Conservation (phyloP, 495 filamentous ascomycete genomes). For the Penicillium herquei region DNA sequence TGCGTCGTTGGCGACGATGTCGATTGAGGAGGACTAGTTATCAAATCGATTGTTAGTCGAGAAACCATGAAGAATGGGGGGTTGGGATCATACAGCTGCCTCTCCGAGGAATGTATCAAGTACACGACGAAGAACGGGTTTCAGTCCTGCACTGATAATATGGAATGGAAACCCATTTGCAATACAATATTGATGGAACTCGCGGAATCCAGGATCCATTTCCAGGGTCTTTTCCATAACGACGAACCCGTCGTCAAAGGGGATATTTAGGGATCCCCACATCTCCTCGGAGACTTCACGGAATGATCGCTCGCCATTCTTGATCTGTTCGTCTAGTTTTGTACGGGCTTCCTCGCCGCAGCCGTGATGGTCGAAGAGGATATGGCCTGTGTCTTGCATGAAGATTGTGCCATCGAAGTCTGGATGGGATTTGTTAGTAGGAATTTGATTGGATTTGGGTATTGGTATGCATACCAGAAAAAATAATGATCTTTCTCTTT, state of each 20-base stretch:
- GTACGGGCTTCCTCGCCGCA: conserved; percentile 57
- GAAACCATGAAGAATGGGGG: too few species aligned
- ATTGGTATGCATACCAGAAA: conserved; percentile 24
- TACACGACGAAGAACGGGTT: conserved; percentile 61
- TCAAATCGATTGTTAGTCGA: conserved; percentile 6
- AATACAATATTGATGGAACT: conserved; percentile 66
- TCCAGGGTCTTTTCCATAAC: conserved; percentile 64
- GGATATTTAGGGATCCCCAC: conserved; percentile 68
- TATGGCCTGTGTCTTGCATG: conserved; percentile 76
- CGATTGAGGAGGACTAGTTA: conserved; percentile 55
- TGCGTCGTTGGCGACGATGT: conserved; percentile 73
- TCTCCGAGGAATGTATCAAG: conserved; percentile 65
- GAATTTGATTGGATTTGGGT: background rate
- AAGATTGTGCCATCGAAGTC: conserved; percentile 80
- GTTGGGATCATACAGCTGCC: conserved; percentile 38
- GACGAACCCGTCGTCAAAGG: conserved; percentile 72
- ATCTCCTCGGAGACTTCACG: conserved; percentile 75
- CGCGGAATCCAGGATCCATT: conserved; percentile 64
- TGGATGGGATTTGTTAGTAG: conserved; percentile 18
- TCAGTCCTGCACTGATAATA: conserved; percentile 70
- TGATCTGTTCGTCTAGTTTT: conserved; percentile 65
- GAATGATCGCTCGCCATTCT: conserved; percentile 65
- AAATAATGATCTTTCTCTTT: conserved; percentile 33
- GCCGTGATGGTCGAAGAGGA: conserved; percentile 67
- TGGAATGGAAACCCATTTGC: conserved; percentile 67